phyloP scores from a whole-genome alignment of 768 basidiomycete genomes.

The Piloderma croceum region DNA sequence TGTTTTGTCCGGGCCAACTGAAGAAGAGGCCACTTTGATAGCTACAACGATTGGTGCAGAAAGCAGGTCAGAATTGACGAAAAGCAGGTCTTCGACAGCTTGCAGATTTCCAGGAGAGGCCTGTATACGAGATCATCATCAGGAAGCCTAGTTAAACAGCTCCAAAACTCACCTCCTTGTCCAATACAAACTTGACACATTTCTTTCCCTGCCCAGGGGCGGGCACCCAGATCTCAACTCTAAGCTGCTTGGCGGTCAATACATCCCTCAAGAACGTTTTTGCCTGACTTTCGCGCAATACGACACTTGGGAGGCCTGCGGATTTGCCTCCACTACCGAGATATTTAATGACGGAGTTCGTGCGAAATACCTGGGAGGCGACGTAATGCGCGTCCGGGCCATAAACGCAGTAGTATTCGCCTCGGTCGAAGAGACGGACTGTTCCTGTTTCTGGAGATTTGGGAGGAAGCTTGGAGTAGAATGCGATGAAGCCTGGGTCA shows the following conservation, averaged over 20 bases:
- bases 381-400: slow-evolving; percentile 86
- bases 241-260: slow-evolving; percentile 81
- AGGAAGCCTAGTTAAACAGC: neutral
- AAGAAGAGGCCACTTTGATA: slow-evolving; percentile 63
- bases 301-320: slow-evolving; percentile 69
- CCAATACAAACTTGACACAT: slow-evolving; percentile 58
- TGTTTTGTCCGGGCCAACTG: slow-evolving; percentile 43
- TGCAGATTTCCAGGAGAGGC: slow-evolving; percentile 73
- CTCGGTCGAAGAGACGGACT: slow-evolving; percentile 82
- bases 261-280: slow-evolving; percentile 84
- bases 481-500: slow-evolving; percentile 77
- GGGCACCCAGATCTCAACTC: slow-evolving; percentile 85
- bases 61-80: slow-evolving; percentile 71
- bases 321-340: slow-evolving; percentile 62
- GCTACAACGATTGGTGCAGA: slow-evolving; percentile 88
- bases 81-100: slow-evolving; percentile 45
- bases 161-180: slow-evolving; percentile 60
- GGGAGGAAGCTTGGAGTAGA: slow-evolving; percentile 54
- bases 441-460: slow-evolving; percentile 77
- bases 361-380: slow-evolving; percentile 77
- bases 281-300: slow-evolving; percentile 69
- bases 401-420: slow-evolving; percentile 83
- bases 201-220: slow-evolving; percentile 74
- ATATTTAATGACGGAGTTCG: slow-evolving; percentile 89
- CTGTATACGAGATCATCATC: slow-evolving; percentile 36